These are phyloP conservation scores for Peronospora farinosa DNA, from an alignment of 352 stramenopile genomes.

Conservation along the genomic window DNA sequence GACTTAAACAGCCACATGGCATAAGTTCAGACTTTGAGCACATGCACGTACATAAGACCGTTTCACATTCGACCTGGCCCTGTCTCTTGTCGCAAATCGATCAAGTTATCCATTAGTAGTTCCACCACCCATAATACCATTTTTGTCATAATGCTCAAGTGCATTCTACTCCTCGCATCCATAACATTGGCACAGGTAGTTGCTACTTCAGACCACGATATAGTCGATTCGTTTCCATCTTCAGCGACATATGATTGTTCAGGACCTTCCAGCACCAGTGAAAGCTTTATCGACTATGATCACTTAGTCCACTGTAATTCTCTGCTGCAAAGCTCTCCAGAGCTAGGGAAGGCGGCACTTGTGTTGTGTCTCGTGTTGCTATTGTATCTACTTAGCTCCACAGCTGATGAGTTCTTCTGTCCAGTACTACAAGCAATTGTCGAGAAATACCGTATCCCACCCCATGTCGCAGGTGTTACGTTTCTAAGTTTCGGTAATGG, in stretches of 20 bases:
- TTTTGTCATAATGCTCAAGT: slow-evolving; percentile 18
- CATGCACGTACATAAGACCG: neutral
- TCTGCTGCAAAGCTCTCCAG: slow-evolving; percentile 36
- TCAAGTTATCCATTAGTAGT: slow-evolving; percentile 1
- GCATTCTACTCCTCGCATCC: slow-evolving; percentile 9
- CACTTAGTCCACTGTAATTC: slow-evolving; percentile 51
- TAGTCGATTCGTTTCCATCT: slow-evolving; percentile 1
- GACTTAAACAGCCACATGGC: too few species aligned
- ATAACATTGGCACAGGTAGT: slow-evolving; percentile 1
- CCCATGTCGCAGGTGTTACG: slow-evolving; percentile 66
- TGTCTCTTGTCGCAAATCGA: slow-evolving; percentile 3
- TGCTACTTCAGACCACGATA: neutral
- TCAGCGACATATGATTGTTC: slow-evolving; percentile 27
- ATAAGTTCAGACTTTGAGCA: neutral
- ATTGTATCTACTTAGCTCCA: slow-evolving; percentile 75
- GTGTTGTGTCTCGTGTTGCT: slow-evolving; percentile 50
- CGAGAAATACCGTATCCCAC: slow-evolving; percentile 68
- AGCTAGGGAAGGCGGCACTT: slow-evolving; percentile 33
- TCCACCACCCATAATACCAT: slow-evolving; percentile 1
- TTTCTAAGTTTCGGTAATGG: slow-evolving; percentile 81
- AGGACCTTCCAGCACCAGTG: slow-evolving; percentile 15
- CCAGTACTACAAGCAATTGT: slow-evolving; percentile 69
- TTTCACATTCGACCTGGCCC: neutral
- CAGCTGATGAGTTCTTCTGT: slow-evolving; percentile 78
- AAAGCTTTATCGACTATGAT: slow-evolving; percentile 67